Evolutionary conservation across 768 basidiomycete species (phyloP), one percentile per base, ranked within the genome.

Genomic region (Mycena maculata): DNA sequence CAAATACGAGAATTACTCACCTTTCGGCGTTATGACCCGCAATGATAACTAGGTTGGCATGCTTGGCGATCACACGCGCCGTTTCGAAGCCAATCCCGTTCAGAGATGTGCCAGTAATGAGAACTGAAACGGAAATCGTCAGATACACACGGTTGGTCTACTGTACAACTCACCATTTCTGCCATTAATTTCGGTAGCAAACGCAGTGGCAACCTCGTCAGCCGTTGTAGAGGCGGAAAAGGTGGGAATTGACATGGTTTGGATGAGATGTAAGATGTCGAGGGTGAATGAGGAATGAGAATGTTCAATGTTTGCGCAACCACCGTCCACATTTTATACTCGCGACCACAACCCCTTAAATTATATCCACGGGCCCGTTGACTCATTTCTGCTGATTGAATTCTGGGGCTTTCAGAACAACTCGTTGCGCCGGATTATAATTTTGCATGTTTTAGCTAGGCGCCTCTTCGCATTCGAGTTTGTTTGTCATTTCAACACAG

Each of bases 71-170:
- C 16, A 22, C 53, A 23, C 44, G 61, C 0, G 61, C 61, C 1
- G 44, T 23, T 18, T 63, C 61, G 22, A 55, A 63, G 0, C 61
- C 61, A 18, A 63, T 45, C 4, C 61, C 61, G 22, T 28, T 22
- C 15, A 47, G 12, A 4, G 61, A 63, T 12, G 61, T 55, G 22
- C 61, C 61, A 13, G 61, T 63, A 33, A 63, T 47, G 4, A 63
- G 12, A 16, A 63, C 61, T 63, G n/a, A n/a, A n/a, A n/a, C n/a
- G 42, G 10, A 2, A 15, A 36, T 10, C 4, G 22, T 52, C n/a
- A 52, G 33, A 8, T 18, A 6, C 2, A 23, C 28, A 10, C 2
- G 25, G 16, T 18, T 7, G 4, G 22, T 23, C 16, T 6, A 4
- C 6, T n/a, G 20, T 4, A 16, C 39, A 20, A 25, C 47, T 31